A percentile compares a stretch with the other conserved stretches of the same genome.
Evolutionary conservation across 2,329 filamentous ascomycete genomes (phyloP).

Genomic region (Coleophoma crateriformis): DNA sequence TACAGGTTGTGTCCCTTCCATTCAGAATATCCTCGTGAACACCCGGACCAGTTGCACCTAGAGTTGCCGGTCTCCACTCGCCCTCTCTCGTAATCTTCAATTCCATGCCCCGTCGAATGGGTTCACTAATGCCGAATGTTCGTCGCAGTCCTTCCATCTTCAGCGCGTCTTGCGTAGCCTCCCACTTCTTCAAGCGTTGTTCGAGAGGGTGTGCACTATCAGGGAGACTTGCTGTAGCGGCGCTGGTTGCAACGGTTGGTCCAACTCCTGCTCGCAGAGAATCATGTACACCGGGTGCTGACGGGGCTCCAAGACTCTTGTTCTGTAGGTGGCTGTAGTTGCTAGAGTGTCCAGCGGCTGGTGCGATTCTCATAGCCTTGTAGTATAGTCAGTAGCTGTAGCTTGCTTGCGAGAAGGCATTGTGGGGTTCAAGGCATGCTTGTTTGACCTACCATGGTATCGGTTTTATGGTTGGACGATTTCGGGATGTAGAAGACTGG

Average conservation of each 20-base stretch:
- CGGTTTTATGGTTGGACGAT: background rate
- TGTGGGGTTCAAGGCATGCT: background rate
- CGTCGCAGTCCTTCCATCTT: slow-evolving; percentile 87
- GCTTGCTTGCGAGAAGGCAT: too few species aligned
- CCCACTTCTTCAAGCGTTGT: slow-evolving; percentile 83
- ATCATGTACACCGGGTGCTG: slow-evolving; percentile 89
- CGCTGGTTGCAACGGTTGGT: slow-evolving; percentile 44
- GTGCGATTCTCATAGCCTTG: slow-evolving; percentile 86
- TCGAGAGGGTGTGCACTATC: slow-evolving; percentile 83
- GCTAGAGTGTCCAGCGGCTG: slow-evolving; percentile 59
- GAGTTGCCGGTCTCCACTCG: slow-evolving; percentile 70
- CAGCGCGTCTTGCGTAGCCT: slow-evolving; percentile 77
- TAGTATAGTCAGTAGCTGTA: slow-evolving; percentile 3
- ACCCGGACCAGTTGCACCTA: slow-evolving; percentile 49
- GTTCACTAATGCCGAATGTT: slow-evolving; percentile 88
- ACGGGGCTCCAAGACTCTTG: slow-evolving; percentile 69
- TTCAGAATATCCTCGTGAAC: slow-evolving; percentile 87
- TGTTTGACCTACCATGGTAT: slow-evolving; percentile 18
- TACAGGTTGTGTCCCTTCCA: slow-evolving; percentile 70
- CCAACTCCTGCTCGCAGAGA: slow-evolving; percentile 81
- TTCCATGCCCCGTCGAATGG: slow-evolving; percentile 90
- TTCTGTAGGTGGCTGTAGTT: slow-evolving; percentile 56
- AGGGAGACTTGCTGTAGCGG: slow-evolving; percentile 27
- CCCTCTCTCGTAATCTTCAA: slow-evolving; percentile 78
- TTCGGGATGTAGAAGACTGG: slow-evolving; percentile 3